A percentile compares a stretch with the other conserved stretches of the same genome.
Evolutionary conservation across 768 basidiomycete genomes (phyloP).

Genomic region (Rhizopogon vesiculosus): DNA sequence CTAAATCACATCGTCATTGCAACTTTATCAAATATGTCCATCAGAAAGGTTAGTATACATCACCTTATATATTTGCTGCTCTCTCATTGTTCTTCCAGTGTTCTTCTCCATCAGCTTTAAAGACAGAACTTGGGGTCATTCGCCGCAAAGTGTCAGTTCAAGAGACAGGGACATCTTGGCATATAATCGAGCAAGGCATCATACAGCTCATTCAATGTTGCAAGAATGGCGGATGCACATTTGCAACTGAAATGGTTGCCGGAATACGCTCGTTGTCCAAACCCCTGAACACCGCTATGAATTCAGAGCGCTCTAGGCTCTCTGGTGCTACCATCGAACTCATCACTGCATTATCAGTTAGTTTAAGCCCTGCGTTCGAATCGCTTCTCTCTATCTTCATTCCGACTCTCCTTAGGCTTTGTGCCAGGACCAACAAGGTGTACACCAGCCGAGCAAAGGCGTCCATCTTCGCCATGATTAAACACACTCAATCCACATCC

Average conservation of each 20-base stretch:
- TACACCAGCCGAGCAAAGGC: conserved; percentile 60
- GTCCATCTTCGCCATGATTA: conserved; percentile 57
- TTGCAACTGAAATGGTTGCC: conserved; percentile 45
- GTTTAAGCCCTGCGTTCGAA: conserved; percentile 60
- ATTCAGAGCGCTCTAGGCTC: conserved; percentile 63
- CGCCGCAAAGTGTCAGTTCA: conserved; percentile 29
- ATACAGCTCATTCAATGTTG: conserved; percentile 41
- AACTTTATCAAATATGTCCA: no score
- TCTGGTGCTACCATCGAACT: conserved; percentile 68
- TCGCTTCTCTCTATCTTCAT: conserved; percentile 60
- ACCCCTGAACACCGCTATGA: conserved; percentile 53
- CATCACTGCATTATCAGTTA: conserved; percentile 45
- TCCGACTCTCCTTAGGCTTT: conserved; percentile 64
- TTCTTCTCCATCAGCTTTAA: conserved; percentile 17
- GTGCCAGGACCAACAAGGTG: conserved; percentile 77
- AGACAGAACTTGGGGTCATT: conserved; percentile 37
- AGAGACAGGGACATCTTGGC: conserved; percentile 33
- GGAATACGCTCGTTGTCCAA: conserved; percentile 48
- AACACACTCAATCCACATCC: conserved; percentile 60
- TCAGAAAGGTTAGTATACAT: no score
- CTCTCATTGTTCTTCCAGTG: no score
- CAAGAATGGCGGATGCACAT: conserved; percentile 49
- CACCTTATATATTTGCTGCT: no score
- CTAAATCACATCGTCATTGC: no score
- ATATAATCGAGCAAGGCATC: conserved; percentile 44